These are phyloP conservation scores for Bipolaris oryzae DNA, from an alignment of 2,329 filamentous ascomycete genomes.

Conservation along the genomic window DNA sequence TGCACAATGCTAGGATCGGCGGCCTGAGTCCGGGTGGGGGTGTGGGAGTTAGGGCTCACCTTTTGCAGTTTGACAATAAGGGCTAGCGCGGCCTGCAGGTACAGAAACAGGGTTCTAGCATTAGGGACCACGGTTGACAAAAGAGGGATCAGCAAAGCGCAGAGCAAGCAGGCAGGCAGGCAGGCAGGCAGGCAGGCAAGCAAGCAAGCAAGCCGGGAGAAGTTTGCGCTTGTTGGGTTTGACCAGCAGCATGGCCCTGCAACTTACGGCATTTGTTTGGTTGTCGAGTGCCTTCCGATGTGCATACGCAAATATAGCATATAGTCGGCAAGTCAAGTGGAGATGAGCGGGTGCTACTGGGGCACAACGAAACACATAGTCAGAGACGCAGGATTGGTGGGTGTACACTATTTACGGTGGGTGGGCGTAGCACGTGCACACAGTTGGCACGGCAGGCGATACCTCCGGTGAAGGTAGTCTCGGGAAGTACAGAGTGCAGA, in stretches of 20 bases:
- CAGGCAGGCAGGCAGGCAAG: no score
- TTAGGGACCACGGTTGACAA: not conserved
- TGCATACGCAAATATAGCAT: not conserved
- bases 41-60: not conserved
- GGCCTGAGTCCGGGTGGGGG: conserved; percentile 1
- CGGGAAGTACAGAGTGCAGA: conserved; percentile 6
- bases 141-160: not conserved
- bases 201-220: not conserved
- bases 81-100: conserved; percentile 16
- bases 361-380: conserved; percentile 2
- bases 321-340: conserved; percentile 6
- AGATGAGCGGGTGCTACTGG: conserved; percentile 1
- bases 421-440: conserved; percentile 11
- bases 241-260: conserved; percentile 2
- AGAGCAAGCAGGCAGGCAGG: no score
- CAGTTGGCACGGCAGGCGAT: conserved; percentile 16
- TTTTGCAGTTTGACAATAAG: not conserved
- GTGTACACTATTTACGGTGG: not conserved
- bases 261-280: not conserved
- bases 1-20: conserved; percentile 3
- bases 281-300: not conserved
- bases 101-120: conserved; percentile 11
- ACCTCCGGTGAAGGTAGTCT: conserved; percentile 13
- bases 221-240: not conserved
- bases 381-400: not conserved